These are phyloP conservation scores for Beauveria australis DNA, from an alignment of 2,329 filamentous ascomycete genomes.

Conservation along the genomic window DNA sequence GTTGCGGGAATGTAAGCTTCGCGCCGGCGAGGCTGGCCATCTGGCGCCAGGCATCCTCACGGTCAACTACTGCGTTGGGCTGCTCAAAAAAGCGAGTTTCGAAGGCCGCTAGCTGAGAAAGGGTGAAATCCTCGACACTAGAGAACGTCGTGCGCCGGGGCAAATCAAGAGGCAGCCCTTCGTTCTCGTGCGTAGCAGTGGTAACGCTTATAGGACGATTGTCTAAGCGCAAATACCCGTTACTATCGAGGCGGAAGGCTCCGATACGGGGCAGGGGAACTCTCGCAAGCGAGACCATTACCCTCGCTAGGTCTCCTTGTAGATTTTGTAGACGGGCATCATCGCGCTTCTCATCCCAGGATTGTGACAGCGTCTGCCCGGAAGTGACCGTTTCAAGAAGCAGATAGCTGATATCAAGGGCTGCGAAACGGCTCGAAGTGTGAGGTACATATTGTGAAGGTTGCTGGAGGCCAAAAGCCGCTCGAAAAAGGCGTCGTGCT, in stretches of 20 bases:
- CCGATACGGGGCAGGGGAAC: slow-evolving; percentile 22
- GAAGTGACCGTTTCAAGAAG: not conserved
- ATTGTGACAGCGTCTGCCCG: slow-evolving; percentile 16
- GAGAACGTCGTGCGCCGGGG: not conserved
- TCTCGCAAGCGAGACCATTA: slow-evolving; percentile 21
- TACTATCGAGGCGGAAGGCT: slow-evolving; percentile 19
- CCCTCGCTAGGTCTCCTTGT: slow-evolving; percentile 17
- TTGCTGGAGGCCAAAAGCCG: not conserved
- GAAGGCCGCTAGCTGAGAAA: not conserved
- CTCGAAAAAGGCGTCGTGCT: not conserved
- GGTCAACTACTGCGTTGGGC: slow-evolving; percentile 7
- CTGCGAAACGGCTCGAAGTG: not conserved
- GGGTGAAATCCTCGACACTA: not conserved
- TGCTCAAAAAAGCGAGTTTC: not conserved
- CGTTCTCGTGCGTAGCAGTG: slow-evolving; percentile 20
- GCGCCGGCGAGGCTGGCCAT: slow-evolving; percentile 20
- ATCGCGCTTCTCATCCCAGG: slow-evolving; percentile 12
- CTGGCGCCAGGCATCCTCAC: slow-evolving; percentile 13
- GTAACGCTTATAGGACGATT: slow-evolving; percentile 29
- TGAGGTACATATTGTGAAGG: slow-evolving; percentile 4
- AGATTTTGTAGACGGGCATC: not conserved
- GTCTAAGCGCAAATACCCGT: slow-evolving; percentile 21
- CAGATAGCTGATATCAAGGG: not conserved
- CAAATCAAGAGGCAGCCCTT: not conserved
- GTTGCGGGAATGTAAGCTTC: slow-evolving; percentile 16